Base-by-base conservation (phyloP, 225 moss, liverwort and hornwort species). In the Takakia lepidozioides region DNA sequence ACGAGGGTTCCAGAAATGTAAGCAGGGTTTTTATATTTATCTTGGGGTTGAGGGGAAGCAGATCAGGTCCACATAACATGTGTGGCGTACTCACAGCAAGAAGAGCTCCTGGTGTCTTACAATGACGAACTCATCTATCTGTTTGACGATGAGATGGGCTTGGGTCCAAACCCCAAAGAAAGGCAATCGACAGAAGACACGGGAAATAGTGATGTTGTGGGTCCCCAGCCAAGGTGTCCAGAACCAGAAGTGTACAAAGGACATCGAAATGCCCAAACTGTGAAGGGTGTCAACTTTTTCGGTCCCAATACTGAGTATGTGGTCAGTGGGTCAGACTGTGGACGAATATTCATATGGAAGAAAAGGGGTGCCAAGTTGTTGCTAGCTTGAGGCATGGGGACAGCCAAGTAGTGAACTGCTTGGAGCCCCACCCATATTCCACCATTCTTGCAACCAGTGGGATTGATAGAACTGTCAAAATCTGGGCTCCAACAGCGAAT, bases 231-330 rank as follows among this genome's bases (percentile, higher is more conserved):
- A 21, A 67, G 50, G 21, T 60, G 52, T 28, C 32, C 39, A 15
- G 60, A 62, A 30, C 86, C 90, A 3, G 84, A 87, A 59, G 80
- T 82, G 25, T 95, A 71, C 54, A 60, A 82, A 54, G 95, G 95
- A 16, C 95, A 95, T 71, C 69, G 84, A 24, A 95, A 95, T 48
- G 66, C 59, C 9, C 64, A 75, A 17, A 95, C 87, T 22, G 90
- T 95, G 61, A 95, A 95, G 73, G 87, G 90, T 18, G 95, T 95
- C 0, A 95, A 64, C 59, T 95, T 81, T 47, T 90, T 95, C 43
- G 90, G 95, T 16, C 90, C 95, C 15, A 90, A 95, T 38, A 80
- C 79, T 16, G 95, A 95, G 30, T 95, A 95, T 23, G 82, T 95
- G 2, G 56, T 90, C 18, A 90, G 95, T 53, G 95, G 90, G 25